phyloP scores from a whole-genome alignment of 2,329 filamentous ascomycete genomes.

The Aspergillus bombycis region DNA sequence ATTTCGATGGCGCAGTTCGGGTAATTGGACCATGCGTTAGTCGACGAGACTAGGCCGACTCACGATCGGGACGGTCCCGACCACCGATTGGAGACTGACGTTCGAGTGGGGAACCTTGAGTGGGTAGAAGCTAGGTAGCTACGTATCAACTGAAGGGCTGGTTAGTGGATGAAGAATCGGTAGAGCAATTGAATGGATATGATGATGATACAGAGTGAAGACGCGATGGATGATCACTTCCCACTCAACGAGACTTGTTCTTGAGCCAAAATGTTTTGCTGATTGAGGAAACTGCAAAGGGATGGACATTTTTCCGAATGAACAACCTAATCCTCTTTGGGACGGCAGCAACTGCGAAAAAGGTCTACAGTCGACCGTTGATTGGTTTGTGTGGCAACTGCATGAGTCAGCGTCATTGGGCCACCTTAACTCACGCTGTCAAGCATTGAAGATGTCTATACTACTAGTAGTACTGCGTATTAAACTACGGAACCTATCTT shows the following conservation, averaged over 20 bases:
- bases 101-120: background rate
- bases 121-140: background rate
- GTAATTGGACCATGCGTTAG: constrained; percentile 1
- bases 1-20: constrained; percentile 10
- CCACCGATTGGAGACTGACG: constrained; percentile 6
- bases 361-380: background rate
- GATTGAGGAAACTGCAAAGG: background rate
- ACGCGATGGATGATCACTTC: background rate
- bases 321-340: background rate
- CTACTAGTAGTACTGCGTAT: too few relatives aligned
- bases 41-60: background rate
- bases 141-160: background rate
- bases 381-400: background rate
- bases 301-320: background rate
- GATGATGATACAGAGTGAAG: background rate
- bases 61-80: constrained; percentile 4
- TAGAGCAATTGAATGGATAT: background rate
- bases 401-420: background rate
- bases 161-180: background rate
- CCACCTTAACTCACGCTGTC: background rate
- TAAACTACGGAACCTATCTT: background rate
- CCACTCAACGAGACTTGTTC: background rate
- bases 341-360: background rate
- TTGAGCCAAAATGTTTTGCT: background rate
- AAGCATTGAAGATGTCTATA: background rate